Conservation (phyloP, 306 rosid species). For the Biancaea sappan region DNA sequence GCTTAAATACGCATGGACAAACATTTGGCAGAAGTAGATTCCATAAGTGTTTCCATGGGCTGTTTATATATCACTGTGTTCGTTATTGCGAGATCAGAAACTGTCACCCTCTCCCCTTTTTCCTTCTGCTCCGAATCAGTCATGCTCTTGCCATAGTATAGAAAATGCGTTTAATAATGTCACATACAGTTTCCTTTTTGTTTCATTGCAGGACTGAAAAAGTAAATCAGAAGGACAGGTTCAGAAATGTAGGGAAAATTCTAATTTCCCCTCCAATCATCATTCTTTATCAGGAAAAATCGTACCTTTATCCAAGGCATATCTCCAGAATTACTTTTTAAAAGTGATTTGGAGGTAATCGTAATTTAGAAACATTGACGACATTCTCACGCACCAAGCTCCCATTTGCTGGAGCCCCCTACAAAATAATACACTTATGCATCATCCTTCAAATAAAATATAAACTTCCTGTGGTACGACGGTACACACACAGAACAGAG, state of each 20-base stretch:
- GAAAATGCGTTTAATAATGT: too few relatives aligned
- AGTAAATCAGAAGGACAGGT: too few relatives aligned
- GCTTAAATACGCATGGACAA: too few relatives aligned
- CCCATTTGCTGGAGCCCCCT: background rate
- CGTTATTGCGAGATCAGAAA: too few relatives aligned
- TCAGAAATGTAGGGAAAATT: background rate
- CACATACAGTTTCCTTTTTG: background rate
- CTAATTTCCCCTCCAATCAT: background rate
- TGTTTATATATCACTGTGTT: too few relatives aligned
- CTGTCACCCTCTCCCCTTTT: too few relatives aligned
- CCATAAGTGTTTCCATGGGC: too few relatives aligned
- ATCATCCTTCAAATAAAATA: background rate
- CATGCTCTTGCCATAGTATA: too few relatives aligned
- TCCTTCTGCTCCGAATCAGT: too few relatives aligned
- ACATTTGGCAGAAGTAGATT: too few relatives aligned
- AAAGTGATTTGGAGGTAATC: background rate
- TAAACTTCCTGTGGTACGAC: background rate
- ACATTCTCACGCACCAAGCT: background rate
- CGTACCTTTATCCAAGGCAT: background rate
- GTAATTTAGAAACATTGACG: background rate
- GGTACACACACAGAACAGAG: background rate
- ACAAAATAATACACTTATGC: background rate
- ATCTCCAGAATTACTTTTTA: background rate
- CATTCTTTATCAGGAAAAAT: background rate
- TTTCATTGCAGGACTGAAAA: background rate